These are phyloP conservation scores for Osmanthus fragrans DNA, from an alignment of 257 asterid genomes.

Conservation along the genomic window DNA sequence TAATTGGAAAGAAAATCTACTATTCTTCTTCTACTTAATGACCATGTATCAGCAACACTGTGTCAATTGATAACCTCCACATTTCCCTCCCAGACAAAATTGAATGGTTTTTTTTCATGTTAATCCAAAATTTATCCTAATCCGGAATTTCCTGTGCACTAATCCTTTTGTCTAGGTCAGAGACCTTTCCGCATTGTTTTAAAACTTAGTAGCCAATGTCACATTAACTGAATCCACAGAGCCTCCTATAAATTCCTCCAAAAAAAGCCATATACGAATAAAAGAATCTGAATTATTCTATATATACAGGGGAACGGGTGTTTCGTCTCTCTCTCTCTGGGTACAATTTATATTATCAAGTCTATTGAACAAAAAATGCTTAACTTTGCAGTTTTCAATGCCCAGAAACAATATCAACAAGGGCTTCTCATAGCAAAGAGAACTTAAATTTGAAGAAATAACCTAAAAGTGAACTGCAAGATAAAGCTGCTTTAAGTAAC, in stretches of 20 bases:
- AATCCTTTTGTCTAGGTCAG: conserved; percentile 14
- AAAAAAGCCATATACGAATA: conserved; percentile 10
- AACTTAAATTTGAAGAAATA: not conserved
- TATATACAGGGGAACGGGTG: conserved; percentile 31
- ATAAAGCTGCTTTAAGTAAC: too few species aligned
- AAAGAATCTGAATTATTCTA: conserved; percentile 36
- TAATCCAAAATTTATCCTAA: conserved; percentile 10
- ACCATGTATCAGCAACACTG: conserved; percentile 6
- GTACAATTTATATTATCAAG: conserved; percentile 30
- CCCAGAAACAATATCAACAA: conserved; percentile 23
- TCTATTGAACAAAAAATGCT: conserved; percentile 25
- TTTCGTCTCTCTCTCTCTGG: conserved; percentile 22
- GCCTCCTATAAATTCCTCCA: conserved; percentile 15
- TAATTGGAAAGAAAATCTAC: conserved; percentile 26
- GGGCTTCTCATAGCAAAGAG: conserved; percentile 14
- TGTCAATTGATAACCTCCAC: conserved; percentile 1
- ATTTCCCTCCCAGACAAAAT: conserved; percentile 5
- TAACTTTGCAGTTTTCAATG: conserved; percentile 13
- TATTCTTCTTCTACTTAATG: conserved; percentile 31
- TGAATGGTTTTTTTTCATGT: not conserved
- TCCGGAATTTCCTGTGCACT: conserved; percentile 6
- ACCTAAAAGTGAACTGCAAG: conserved; percentile 3
- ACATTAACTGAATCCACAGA: conserved; percentile 20
- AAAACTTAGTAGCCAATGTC: conserved; percentile 13
- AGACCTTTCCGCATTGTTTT: conserved; percentile 11